A percentile compares a stretch with the other conserved stretches of the same genome.
phyloP scores from a whole-genome alignment of 257 asterid genomes.

The Ballota nigra region DNA sequence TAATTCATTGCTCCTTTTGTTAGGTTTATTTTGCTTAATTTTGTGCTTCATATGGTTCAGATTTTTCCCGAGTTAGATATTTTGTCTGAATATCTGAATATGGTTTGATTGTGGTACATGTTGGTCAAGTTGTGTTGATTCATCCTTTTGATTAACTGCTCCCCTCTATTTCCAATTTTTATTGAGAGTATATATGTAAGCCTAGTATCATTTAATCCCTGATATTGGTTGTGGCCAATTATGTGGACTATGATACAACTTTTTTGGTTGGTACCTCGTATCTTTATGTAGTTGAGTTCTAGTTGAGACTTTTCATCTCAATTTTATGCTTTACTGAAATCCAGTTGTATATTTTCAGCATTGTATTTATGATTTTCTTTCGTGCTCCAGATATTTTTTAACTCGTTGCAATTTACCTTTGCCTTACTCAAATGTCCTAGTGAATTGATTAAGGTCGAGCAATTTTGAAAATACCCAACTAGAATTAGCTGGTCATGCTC shows the following conservation, averaged over 20 bases:
- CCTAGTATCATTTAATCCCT: no score
- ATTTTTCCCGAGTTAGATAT: neutral
- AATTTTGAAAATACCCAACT: neutral
- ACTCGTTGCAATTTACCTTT: neutral
- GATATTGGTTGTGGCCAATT: no score
- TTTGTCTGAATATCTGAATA: neutral
- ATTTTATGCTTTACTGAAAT: no score
- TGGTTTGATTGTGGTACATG: neutral
- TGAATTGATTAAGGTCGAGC: neutral
- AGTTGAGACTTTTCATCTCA: neutral
- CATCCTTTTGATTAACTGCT: no score
- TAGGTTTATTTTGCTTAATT: neutral
- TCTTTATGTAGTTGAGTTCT: neutral
- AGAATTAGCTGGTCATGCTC: neutral
- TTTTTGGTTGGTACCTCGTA: neutral
- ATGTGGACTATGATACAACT: neutral
- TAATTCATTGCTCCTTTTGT: slow-evolving; percentile 11
- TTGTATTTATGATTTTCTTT: neutral
- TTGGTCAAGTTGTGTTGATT: no score
- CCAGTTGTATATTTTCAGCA: no score
- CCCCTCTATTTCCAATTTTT: no score
- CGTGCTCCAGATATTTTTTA: neutral
- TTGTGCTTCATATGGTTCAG: neutral
- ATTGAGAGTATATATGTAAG: no score
- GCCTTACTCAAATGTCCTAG: neutral